Conservation (phyloP, 306 rosid species). For the Trifolium repens region DNA sequence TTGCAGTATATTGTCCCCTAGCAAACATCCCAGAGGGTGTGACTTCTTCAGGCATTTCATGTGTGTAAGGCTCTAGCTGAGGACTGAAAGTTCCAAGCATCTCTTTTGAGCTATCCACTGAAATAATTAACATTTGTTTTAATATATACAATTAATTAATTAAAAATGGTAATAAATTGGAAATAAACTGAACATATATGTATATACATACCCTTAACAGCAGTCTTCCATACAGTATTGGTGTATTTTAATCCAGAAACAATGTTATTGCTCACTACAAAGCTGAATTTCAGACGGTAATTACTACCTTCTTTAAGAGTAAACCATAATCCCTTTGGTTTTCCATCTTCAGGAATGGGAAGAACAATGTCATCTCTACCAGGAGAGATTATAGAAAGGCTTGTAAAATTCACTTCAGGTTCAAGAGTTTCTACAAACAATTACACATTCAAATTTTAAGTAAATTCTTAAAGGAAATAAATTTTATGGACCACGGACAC, state of each 20-base stretch:
- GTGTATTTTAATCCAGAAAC: slow-evolving; percentile 91
- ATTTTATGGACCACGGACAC: background rate
- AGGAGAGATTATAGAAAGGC: slow-evolving; percentile 71
- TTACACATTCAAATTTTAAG: background rate
- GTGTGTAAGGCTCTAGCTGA: slow-evolving; percentile 76
- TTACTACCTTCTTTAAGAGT: slow-evolving; percentile 93
- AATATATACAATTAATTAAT: background rate
- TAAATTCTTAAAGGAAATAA: background rate
- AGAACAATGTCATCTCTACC: slow-evolving; percentile 77
- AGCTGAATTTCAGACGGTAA: slow-evolving; percentile 71
- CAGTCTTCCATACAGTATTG: slow-evolving; percentile 92
- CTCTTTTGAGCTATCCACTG: slow-evolving; percentile 86
- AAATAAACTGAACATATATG: slow-evolving; percentile 7
- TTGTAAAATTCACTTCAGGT: slow-evolving; percentile 81
- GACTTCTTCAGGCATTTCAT: slow-evolving; percentile 84
- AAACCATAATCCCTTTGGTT: slow-evolving; percentile 89
- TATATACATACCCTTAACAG: slow-evolving; percentile 80
- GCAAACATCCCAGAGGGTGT: slow-evolving; percentile 91
- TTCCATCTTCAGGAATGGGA: slow-evolving; percentile 72
- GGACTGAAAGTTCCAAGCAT: slow-evolving; percentile 98
- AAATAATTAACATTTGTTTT: slow-evolving; percentile 11
- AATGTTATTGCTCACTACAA: slow-evolving; percentile 79
- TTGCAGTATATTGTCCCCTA: slow-evolving; percentile 87
- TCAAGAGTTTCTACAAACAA: slow-evolving; percentile 68
- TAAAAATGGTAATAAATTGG: background rate